Evolutionary conservation across 257 asterid species (phyloP), one percentile per base, ranked within the genome.

Genomic region (Striga asiatica): DNA sequence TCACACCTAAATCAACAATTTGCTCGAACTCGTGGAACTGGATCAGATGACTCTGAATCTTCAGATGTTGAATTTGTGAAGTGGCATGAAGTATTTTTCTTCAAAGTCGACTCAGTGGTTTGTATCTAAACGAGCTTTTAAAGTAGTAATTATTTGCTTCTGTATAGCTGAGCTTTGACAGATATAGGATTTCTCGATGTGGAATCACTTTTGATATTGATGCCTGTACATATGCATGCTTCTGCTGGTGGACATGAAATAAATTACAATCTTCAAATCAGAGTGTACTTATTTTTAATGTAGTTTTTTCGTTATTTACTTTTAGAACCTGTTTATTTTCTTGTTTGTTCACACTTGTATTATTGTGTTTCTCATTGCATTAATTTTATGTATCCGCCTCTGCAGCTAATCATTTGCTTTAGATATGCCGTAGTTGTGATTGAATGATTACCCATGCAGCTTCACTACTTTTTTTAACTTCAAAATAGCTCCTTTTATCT

Each of bases 21-120:
- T 61, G 94, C 84, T 23, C 94, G 95, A 29, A 92, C 98, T 20
- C 62, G 84, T 58, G 98, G 94, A 54, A 51, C 59, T 64, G 70
- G 64, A 41, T 50, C 89, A 47, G 70, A 63, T 66, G 74, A 54
- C 59, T 74, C 82, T 39, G 72, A 56, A 57, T 66, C 81, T 72
- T 66, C 84, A 57, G 81, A 77, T 20, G 29, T 72, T 50, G 82
- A 76, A 72, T 54, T 57, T 28, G 81, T 92, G 76, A 74, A 76
- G 74, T 92, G 97, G 97, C 79, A 88, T 64, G 98, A 92, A 77
- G 83, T 81, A 45, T 88, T 92, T 74, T 92, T 84, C 83, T 92
- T 92, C 83, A 87, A 80, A 82, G 72, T 82, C 63, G 85, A 77
- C 58, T 74, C 89, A 56, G 49, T 64, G 85, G 98, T 91, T 57